A percentile compares a stretch with the other conserved stretches of the same genome.
These are phyloP conservation scores for Xylariales sp. DNA, from an alignment of 2,329 filamentous ascomycete species.

Conservation along the genomic window DNA sequence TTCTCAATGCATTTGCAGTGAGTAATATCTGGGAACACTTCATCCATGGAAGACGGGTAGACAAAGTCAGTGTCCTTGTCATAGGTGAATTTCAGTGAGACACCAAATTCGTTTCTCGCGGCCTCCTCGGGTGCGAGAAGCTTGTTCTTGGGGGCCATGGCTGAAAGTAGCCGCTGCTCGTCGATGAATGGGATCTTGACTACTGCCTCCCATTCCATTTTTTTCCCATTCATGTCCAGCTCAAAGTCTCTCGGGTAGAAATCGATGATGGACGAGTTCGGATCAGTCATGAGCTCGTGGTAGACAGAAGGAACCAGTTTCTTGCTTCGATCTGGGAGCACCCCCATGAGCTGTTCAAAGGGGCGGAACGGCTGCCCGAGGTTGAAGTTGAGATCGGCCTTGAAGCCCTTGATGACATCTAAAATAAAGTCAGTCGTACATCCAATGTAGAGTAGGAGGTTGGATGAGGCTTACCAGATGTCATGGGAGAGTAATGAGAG, in stretches of 20 bases:
- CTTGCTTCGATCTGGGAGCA: constrained; percentile 95
- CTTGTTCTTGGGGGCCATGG: constrained; percentile 81
- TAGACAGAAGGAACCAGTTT: constrained; percentile 87
- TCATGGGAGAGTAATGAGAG: constrained; percentile 97
- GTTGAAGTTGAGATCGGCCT: constrained; percentile 84
- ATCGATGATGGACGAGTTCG: constrained; percentile 89
- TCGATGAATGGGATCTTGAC: constrained; percentile 99
- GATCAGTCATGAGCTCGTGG: constrained; percentile 87
- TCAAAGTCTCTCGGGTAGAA: constrained; percentile 98
- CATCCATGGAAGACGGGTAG: constrained; percentile 84
- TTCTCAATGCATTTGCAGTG: constrained; percentile 93
- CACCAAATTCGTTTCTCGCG: constrained; percentile 83
- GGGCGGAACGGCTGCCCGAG: constrained; percentile 93
- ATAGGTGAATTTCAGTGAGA: constrained; percentile 90
- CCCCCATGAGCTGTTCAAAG: constrained; percentile 97
- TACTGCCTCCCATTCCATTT: constrained; percentile 99
- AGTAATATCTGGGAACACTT: constrained; percentile 83
- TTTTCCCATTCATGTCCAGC: constrained; percentile 99
- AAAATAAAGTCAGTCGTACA: constrained; percentile 17
- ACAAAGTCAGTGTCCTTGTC: constrained; percentile 70
- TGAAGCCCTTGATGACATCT: constrained; percentile 86
- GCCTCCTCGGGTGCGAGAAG: constrained; percentile 75
- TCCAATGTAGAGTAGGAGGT: not conserved
- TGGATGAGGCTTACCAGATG: constrained; percentile 56
- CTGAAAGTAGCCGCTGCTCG: constrained; percentile 75